phyloP scores from a whole-genome alignment of 2,329 filamentous ascomycete species.

The Ophiobolus disseminans region DNA sequence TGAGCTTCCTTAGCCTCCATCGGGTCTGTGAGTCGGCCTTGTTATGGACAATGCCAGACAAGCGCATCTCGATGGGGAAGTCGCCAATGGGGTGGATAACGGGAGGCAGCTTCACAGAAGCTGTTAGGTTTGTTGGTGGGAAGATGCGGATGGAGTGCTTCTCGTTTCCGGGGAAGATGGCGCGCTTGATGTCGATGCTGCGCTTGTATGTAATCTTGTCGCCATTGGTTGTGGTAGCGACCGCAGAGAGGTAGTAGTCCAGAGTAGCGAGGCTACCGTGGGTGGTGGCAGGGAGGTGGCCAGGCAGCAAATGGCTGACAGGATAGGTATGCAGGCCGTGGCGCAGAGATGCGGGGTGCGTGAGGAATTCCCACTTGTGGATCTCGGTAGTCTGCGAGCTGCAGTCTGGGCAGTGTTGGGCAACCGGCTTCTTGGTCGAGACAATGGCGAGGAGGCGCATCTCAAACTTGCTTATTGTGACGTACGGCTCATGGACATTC shows the following conservation, averaged over 20 bases:
- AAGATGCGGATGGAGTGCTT: slow-evolving; percentile 94
- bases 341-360: slow-evolving; percentile 42
- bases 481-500: slow-evolving; percentile 69
- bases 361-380: slow-evolving; percentile 76
- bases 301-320: slow-evolving; percentile 85
- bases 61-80: slow-evolving; percentile 78
- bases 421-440: slow-evolving; percentile 82
- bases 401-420: slow-evolving; percentile 80
- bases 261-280: slow-evolving; percentile 76
- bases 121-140: slow-evolving; percentile 92
- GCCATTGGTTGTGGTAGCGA: slow-evolving; percentile 63
- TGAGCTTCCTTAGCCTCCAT: slow-evolving; percentile 90
- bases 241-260: slow-evolving; percentile 72
- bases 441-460: slow-evolving; percentile 75
- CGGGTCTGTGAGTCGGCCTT: slow-evolving; percentile 74
- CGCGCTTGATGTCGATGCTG: slow-evolving; percentile 77
- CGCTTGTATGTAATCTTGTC: slow-evolving; percentile 71
- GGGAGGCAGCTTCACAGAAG: slow-evolving; percentile 79
- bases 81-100: slow-evolving; percentile 86
- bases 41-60: slow-evolving; percentile 81
- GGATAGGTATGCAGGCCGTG: slow-evolving; percentile 78
- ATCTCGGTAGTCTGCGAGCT: slow-evolving; percentile 73
- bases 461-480: slow-evolving; percentile 72
- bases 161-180: slow-evolving; percentile 78
- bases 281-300: slow-evolving; percentile 83